These are phyloP conservation scores for Pleurotus eryngii DNA, from an alignment of 768 basidiomycete genomes.

Conservation along the genomic window DNA sequence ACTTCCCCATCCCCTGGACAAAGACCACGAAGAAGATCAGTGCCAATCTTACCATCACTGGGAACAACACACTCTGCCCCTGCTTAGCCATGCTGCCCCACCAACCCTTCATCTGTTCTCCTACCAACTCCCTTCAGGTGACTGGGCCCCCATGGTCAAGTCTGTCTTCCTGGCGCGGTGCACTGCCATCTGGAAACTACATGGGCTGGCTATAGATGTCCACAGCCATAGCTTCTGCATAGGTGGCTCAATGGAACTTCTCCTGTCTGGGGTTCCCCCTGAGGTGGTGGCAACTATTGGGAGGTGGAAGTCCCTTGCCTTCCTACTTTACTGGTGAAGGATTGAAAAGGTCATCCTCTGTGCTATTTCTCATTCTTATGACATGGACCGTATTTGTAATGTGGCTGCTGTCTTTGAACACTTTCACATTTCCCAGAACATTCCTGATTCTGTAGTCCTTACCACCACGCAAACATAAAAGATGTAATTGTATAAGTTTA, in stretches of 20 bases:
- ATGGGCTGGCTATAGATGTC: conserved; percentile 4
- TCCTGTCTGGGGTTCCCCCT: conserved; percentile 23
- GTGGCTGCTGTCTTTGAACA: background rate
- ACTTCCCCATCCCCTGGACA: conserved; percentile 32
- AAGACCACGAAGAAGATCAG: conserved; percentile 26
- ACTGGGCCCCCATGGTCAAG: conserved; percentile 11
- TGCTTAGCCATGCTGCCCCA: conserved; percentile 15
- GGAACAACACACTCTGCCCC: conserved; percentile 12
- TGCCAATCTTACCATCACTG: conserved; percentile 23
- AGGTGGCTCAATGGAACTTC: conserved; percentile 23
- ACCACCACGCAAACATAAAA: too few relatives aligned
- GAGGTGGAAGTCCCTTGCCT: conserved; percentile 28
- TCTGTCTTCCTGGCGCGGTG: conserved; percentile 10
- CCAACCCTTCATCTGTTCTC: conserved; percentile 14
- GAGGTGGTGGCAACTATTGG: conserved; percentile 30
- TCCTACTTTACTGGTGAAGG: conserved; percentile 25
- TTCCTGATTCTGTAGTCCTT: background rate
- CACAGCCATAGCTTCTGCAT: conserved; percentile 25
- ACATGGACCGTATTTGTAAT: background rate
- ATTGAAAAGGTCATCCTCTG: conserved; percentile 21
- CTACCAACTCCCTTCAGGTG: background rate
- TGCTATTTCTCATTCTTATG: conserved; percentile 7
- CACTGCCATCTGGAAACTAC: conserved; percentile 12
- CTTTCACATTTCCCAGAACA: background rate
- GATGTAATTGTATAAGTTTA: too few relatives aligned